Base-by-base conservation (phyloP, 1,139 yeast species). In the Suhomyces taliae region DNA sequence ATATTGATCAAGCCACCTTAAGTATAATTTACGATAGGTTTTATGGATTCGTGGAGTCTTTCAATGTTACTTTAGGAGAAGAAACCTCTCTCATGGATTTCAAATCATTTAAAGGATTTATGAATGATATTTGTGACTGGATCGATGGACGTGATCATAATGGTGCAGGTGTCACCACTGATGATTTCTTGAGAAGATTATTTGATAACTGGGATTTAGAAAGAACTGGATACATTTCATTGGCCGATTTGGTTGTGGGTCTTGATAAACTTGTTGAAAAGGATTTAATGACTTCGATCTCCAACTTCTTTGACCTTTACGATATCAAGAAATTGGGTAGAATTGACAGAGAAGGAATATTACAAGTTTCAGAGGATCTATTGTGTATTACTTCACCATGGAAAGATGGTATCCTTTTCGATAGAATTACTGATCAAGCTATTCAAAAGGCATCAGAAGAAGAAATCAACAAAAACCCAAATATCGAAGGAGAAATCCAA, bases 71-170 rank as follows among this genome's bases (percentile, higher is more conserved):
- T 45, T 70, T 87, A 58, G 91, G 90, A 11, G 74, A 83, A 34
- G 88, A 87, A 0, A 81, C 88, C n/a, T 76, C 82, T 42, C 56
- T 68, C 2, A 88, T 93, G 93, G 85, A 85, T 54, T 85, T 80
- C 57, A 82, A 79, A 27, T 82, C 88, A 1, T 93, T 90, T 61
- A 76, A 76, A 45, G 73, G 79, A 43, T 90, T 93, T 62, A 77
- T 93, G 84, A 73, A 85, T 5, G 91, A 90, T 42, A 75, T 90
- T 11, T 86, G 90, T 49, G 93, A 87, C 59, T 93, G 97, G 95
- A 81, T 81, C 3, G 67, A 69, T 33, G 47, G 36, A 37, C 45
- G 51, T 8, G 46, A 45, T 27, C 45, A 41, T 12, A 31, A 46
- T 34, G 44, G 44, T 11, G 50, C 50, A 3, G 47, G 47, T 2